These are phyloP conservation scores for Psilocybe cubensis DNA, from an alignment of 768 basidiomycete species.

Conservation along the genomic window DNA sequence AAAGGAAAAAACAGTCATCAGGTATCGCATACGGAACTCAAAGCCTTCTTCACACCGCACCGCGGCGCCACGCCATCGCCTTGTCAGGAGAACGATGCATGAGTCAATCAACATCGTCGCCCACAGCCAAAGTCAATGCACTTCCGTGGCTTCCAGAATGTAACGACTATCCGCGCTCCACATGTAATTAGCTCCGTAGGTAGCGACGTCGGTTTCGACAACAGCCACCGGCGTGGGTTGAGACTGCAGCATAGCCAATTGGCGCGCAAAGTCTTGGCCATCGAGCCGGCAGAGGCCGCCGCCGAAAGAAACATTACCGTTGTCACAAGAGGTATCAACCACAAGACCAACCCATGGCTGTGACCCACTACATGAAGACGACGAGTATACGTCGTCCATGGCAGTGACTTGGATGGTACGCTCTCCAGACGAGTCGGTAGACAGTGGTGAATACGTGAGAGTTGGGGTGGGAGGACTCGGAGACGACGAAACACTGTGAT, in stretches of 20 bases:
- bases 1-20: conserved; percentile 12
- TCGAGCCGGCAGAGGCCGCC: background rate
- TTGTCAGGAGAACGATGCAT: background rate
- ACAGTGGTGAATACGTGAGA: conserved; percentile 62
- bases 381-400: conserved; percentile 40
- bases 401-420: conserved; percentile 59
- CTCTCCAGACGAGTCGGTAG: conserved; percentile 58
- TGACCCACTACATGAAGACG: conserved; percentile 2
- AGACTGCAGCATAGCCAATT: background rate
- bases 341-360: conserved; percentile 12
- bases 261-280: background rate
- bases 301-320: background rate
- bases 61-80: background rate
- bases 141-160: background rate
- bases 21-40: background rate
- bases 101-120: background rate
- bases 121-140: conserved; percentile 4
- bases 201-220: background rate
- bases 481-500: conserved; percentile 13
- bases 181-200: background rate
- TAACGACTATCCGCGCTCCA: background rate
- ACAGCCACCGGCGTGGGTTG: background rate
- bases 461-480: conserved; percentile 59
- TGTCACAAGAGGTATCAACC: background rate
- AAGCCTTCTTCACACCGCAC: background rate